Percentiles rank a stretch among this genome's conserved stretches.
phyloP scores from a whole-genome alignment of 257 asterid genomes.

The Rauvolfia tetraphylla region DNA sequence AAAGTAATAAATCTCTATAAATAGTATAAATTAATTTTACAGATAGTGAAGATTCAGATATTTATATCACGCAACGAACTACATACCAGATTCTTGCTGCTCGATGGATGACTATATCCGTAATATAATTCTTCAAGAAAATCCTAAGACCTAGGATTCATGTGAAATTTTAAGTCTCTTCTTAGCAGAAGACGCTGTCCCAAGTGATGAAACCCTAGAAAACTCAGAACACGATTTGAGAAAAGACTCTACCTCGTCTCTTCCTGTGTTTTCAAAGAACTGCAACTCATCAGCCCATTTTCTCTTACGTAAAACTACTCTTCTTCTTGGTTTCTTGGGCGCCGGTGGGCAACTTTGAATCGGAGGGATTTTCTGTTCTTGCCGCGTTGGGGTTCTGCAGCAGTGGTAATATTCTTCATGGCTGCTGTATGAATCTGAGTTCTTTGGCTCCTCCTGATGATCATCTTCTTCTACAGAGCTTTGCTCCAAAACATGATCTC shows the following conservation, averaged over 20 bases:
- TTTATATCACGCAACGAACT: not conserved
- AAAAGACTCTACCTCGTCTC: conserved; percentile 35
- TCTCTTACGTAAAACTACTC: conserved; percentile 17
- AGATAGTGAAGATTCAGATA: not conserved
- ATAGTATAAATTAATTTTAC: too few relatives aligned
- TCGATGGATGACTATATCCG: not conserved
- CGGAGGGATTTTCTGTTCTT: conserved; percentile 27
- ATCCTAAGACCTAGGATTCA: not conserved
- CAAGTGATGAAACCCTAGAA: conserved; percentile 19
- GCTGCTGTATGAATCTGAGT: not conserved
- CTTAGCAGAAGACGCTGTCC: conserved; percentile 11
- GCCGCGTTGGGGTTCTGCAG: conserved; percentile 29
- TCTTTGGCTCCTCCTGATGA: not conserved
- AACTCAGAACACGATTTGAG: conserved; percentile 19
- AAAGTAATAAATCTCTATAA: too few relatives aligned
- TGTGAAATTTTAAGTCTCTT: conserved; percentile 17
- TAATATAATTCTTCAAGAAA: not conserved
- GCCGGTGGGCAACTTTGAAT: conserved; percentile 30
- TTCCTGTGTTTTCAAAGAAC: conserved; percentile 25
- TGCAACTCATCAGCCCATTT: conserved; percentile 8
- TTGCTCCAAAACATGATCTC: conserved; percentile 5
- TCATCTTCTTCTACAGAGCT: not conserved
- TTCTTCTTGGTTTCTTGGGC: conserved; percentile 17
- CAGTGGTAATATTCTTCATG: conserved; percentile 16
- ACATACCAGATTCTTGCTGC: not conserved